Base-by-base conservation (phyloP, 2,329 filamentous ascomycete genomes). In the Bipolaris zeicola region DNA sequence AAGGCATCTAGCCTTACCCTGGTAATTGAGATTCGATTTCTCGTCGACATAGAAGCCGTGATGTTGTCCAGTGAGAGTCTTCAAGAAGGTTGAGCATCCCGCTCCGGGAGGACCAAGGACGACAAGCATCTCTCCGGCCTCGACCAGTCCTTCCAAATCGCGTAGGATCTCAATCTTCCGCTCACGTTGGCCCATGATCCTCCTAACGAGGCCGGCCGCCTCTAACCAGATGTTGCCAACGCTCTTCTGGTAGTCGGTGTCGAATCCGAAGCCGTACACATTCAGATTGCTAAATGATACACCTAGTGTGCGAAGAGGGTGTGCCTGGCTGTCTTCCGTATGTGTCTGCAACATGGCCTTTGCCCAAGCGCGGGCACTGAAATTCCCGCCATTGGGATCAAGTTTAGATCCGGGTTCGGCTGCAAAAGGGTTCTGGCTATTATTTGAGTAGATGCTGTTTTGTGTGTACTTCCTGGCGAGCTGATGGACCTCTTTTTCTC, bases 1-100 rank as follows among this genome's bases (percentile, higher is more conserved):
- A 22, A 2, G 20, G 6, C 14, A 20, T 24, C 22, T 6, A 28
- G 24, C 3, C 67, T 51, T 74, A 82, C 55, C 55, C 28, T 95
- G 89, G 70, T 96, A 96, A 77, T 96, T 94, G 71, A 96, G 86
- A 60, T 90, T 86, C 0, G 89, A 88, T 10, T 80, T 78, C 2
- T 88, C 78, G 46, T 91, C 89, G 13, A 95, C 81, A 64, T 84
- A 86, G 65, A 96, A 87, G 48, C 92, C 92, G 64, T 92, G 89
- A 18, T 89, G 91, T 76, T 96, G 91, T 58, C 92, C 91, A 3
- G 91, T 86, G 64, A 96, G 85, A 0, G 91, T 90, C 80, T 96
- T 96, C 55, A 96, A 81, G 62, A 96, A 88, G 2, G 92, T 96
- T 14, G 89, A 91, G 75, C 92, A 96, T 50, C 89, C 89, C 58